These are phyloP conservation scores for Vaccinium vitisidaea DNA, from an alignment of 148 eudicot genomes.

Conservation along the genomic window DNA sequence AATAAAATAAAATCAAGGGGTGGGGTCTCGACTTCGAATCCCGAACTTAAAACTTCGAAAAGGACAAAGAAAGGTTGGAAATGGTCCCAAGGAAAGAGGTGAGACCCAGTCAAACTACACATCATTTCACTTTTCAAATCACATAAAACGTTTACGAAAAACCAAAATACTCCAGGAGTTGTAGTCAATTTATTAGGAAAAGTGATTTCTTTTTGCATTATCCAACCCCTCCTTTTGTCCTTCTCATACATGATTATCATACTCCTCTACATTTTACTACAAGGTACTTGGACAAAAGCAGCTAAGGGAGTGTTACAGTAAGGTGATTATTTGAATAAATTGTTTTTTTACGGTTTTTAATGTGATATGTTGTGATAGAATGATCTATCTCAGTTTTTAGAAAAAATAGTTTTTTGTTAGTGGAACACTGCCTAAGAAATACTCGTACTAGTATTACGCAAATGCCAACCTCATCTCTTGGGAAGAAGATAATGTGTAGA, in stretches of 20 bases:
- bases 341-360: no score
- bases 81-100: background rate
- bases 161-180: background rate
- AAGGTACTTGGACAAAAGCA: no score
- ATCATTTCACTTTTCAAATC: slow-evolving; percentile 4
- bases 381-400: no score
- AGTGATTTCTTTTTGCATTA: background rate
- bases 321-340: no score
- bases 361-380: no score
- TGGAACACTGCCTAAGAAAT: no score
- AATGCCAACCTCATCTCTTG: no score
- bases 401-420: no score
- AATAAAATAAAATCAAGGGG: background rate
- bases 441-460: no score
- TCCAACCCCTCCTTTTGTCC: background rate
- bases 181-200: background rate
- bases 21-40: background rate
- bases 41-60: background rate
- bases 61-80: background rate
- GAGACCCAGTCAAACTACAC: background rate
- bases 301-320: no score
- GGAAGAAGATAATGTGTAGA: no score
- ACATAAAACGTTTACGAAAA: background rate
- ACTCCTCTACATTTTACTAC: background rate
- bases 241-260: background rate